Conservation (phyloP, 1,284 basidiomycete species). For the Apiotrichum porosum region DNA sequence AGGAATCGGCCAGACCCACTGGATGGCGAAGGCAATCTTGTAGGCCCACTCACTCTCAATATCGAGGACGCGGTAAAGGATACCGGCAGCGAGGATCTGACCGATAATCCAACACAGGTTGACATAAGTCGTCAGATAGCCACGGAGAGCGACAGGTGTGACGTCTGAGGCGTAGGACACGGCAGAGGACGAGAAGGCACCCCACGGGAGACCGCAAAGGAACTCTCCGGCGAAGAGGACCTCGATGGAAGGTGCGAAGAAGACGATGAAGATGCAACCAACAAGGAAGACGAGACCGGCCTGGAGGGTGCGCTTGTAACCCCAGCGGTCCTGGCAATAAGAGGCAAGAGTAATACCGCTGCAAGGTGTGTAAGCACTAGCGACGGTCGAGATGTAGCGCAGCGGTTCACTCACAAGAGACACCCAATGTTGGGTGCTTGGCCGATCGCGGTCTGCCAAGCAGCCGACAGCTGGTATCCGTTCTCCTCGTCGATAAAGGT, state of each 20-base stretch:
- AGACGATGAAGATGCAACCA: constrained; percentile 32
- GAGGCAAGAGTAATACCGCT: constrained; percentile 23
- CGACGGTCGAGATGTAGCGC: neutral
- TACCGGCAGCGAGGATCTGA: constrained; percentile 17
- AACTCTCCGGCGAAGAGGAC: constrained; percentile 22
- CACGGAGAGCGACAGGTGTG: constrained; percentile 39
- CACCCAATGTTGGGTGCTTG: constrained; percentile 17
- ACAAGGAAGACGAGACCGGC: constrained; percentile 31
- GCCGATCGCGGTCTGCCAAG: constrained; percentile 21
- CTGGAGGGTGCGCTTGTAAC: constrained; percentile 25
- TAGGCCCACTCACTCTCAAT: constrained; percentile 33
- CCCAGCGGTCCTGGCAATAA: constrained; percentile 22
- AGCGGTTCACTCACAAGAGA: constrained; percentile 16
- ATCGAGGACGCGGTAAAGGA: neutral
- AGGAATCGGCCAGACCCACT: constrained; percentile 48
- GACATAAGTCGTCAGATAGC: constrained; percentile 43
- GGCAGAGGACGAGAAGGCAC: constrained; percentile 34
- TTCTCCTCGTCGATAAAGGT: neutral
- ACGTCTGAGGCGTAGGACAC: constrained; percentile 46
- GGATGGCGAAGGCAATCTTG: constrained; percentile 45
- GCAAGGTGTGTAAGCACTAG: neutral
- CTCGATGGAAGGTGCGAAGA: constrained; percentile 40
- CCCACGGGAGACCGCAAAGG: constrained; percentile 46
- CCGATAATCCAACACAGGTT: constrained; percentile 48
- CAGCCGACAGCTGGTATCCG: constrained; percentile 1